Base-by-base conservation (phyloP, 2,329 filamentous ascomycete genomes). In the Botrytis paeoniae region DNA sequence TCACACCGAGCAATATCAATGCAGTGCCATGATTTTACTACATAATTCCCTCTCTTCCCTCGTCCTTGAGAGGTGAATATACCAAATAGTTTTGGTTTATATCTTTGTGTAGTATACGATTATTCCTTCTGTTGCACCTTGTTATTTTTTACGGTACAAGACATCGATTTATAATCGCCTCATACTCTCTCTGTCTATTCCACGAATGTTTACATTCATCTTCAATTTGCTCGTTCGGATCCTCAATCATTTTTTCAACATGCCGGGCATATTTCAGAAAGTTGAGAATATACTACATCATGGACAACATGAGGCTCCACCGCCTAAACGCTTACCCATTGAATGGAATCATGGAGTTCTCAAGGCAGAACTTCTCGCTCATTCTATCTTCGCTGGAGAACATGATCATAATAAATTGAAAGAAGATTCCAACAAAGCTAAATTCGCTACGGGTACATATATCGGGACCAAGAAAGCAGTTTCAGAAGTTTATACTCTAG, bases 291-390 rank as follows among this genome's bases (percentile, higher is more conserved):
- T 62, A n/a, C 8, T 70, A 70, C 54, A 62, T 35, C 20, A 76
- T 62, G 68, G 14, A 43, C n/a, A 57, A 57, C 25, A 37, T 22
- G 37, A 69, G 20, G 9, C 29, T 32, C 48, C 35, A 18, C 20
- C 39, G 16, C 35, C 14, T 1, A 32, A 41, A n/a, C 35, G 37
- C n/a, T 60, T 68, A 20, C 70, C 70, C 10, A 45, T 60, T 22
- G 22, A 59, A 48, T 72, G 70, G 70, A 72, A 72, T 16, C 59
- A 66, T 22, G 70, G 70, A 37, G 62, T 72, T 29, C n/a, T 72
- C 22, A 72, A 68, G 51, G 54, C 62, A 16, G 70, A 72, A 45
- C 64, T 72, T 3, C n/a, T 66, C 25, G 37, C 62, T 45, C 70
- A 60, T 35, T 72, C 70, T n/a, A 72, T 72, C 12, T 72, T 72